Conservation (phyloP, 768 basidiomycete species). For the Macrocybe gigantea region DNA sequence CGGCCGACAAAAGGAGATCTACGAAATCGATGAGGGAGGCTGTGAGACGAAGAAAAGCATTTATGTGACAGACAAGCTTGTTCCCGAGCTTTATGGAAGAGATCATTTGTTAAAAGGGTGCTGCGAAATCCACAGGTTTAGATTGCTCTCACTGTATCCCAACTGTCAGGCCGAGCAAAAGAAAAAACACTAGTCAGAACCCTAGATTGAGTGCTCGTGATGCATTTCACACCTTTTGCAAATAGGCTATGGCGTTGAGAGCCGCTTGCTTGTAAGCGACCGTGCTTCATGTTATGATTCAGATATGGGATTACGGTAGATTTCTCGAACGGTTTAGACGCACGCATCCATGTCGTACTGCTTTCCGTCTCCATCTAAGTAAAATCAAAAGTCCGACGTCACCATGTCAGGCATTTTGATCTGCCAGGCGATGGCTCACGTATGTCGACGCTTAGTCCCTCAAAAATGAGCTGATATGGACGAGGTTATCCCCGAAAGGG, state of each 20-base stretch:
- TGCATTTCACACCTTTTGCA: conserved; percentile 45
- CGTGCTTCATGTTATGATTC: conserved; percentile 33
- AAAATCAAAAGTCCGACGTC: background rate
- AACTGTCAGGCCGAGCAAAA: conserved; percentile 24
- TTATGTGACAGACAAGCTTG: conserved; percentile 51
- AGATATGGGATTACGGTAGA: background rate
- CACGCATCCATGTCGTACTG: conserved; percentile 79
- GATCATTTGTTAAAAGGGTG: background rate
- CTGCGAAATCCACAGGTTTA: background rate
- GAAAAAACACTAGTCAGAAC: background rate
- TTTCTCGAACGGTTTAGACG: conserved; percentile 11
- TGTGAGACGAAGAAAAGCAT: background rate
- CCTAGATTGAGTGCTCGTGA: background rate
- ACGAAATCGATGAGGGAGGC: background rate
- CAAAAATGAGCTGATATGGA: conserved; percentile 53
- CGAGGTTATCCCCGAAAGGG: background rate
- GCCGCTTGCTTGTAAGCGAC: conserved; percentile 81
- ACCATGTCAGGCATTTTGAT: background rate
- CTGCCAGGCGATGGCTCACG: conserved; percentile 31
- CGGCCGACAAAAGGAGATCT: conserved; percentile 63
- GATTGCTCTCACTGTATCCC: conserved; percentile 55
- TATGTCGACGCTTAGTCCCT: conserved; percentile 69
- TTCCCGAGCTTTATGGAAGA: conserved; percentile 49
- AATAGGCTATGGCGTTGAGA: conserved; percentile 67
- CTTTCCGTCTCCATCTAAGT: conserved; percentile 60